These are phyloP conservation scores for Telfairia occidentalis DNA, from an alignment of 331 rosid genomes.

Conservation along the genomic window DNA sequence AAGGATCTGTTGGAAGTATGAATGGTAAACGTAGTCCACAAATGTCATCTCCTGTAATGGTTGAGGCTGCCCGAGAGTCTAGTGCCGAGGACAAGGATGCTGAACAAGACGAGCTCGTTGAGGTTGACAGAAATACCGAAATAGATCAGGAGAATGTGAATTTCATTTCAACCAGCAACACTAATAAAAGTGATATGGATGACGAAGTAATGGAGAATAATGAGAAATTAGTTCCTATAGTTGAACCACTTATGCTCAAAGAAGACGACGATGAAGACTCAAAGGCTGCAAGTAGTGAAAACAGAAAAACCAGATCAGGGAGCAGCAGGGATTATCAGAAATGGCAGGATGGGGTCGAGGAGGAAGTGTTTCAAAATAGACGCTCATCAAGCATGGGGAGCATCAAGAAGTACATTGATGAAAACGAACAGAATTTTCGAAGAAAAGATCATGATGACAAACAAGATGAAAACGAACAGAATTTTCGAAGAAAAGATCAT, in stretches of 20 bases:
- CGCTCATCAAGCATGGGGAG: slow-evolving; percentile 39
- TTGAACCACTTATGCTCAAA: slow-evolving; percentile 40
- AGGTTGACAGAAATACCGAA: slow-evolving; percentile 48
- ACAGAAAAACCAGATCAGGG: slow-evolving; percentile 89
- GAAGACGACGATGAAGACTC: slow-evolving; percentile 78
- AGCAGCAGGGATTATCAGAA: slow-evolving; percentile 78
- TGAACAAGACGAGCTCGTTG: slow-evolving; percentile 43
- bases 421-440: slow-evolving; percentile 46
- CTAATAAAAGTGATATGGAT: slow-evolving; percentile 22
- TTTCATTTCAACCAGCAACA: slow-evolving; percentile 15
- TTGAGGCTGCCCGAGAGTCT: slow-evolving; percentile 38
- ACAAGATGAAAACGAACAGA: slow-evolving; percentile 61
- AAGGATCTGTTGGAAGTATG: slow-evolving; percentile 67
- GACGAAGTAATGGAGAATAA: slow-evolving; percentile 35
- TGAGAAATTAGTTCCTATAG: slow-evolving; percentile 34
- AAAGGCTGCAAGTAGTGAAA: slow-evolving; percentile 88
- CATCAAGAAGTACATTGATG: slow-evolving; percentile 45
- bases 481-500: slow-evolving; percentile 40
- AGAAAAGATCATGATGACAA: slow-evolving; percentile 52
- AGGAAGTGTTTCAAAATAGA: slow-evolving; percentile 79
- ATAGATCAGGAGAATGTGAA: slow-evolving; percentile 43
- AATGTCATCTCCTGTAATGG: slow-evolving; percentile 43
- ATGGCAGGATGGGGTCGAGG: slow-evolving; percentile 70
- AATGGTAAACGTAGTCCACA: slow-evolving; percentile 36
- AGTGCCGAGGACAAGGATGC: slow-evolving; percentile 47